Evolutionary conservation across 78 protist genomes (phyloP), one percentile per base, ranked within the genome.

Genomic region (Cavenderia fasciculata): DNA sequence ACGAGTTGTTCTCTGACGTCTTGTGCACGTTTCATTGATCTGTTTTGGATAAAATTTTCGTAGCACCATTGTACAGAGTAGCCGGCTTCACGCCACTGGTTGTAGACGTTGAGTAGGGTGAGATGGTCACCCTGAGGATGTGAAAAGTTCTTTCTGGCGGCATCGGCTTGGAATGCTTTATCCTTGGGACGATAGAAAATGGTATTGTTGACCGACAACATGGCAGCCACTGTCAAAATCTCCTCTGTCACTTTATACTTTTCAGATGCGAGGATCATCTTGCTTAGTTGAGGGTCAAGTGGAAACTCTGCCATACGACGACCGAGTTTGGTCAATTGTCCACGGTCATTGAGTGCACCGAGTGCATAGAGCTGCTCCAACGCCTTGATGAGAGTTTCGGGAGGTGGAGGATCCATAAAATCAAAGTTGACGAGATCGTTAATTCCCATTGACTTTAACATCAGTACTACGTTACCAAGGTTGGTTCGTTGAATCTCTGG

Each of bases 401-500:
- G 93, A 7, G 99, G 99, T 43, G 99, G 99, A 4, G 99, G 99
- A 88, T 99, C 99, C 99, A 99, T 93, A 34, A 98, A 99, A 51
- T 98, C 99, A 82, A 99, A 99, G 66, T 97, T 76, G 25, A 98
- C 33, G 33, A 98, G 77, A 74, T 98, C 99, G 85, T 98, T 75
- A 87, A 99, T 97, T 36, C 99, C 99, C 61, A 99, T 94, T 4
- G 87, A 43, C 90, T 96, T 99, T 40, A 98, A 65, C 34, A 97
- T 4, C 23, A 98, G 86, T 44, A 99, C 99, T 3, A 98, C 99
- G 74, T 92, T 94, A 41, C 97, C 99, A 16, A 99, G 74, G 69
- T 99, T 98, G 49, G 98, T 96, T 33, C 99, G 91, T 82, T 98
- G 99, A 23, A 99, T 99, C 65, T 99, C 99, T 23, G 99, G 99